Evolutionary conservation across 2,329 filamentous ascomycete genomes (phyloP).

Genomic region (Lasiodiplodia hormozganensis): DNA sequence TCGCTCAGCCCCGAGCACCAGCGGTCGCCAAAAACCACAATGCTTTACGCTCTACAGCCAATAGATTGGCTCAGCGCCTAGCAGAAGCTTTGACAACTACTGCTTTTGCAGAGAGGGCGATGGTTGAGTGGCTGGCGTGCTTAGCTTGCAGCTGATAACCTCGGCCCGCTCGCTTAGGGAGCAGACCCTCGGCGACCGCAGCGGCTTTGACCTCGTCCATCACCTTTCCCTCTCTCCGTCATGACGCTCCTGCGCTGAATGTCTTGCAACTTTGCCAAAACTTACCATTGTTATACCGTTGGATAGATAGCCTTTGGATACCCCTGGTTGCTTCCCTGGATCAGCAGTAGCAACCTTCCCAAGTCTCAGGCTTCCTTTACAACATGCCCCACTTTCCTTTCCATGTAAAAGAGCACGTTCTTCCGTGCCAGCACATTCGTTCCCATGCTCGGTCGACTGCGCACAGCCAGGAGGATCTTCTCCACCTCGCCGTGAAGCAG

Average conservation of each 20-base stretch:
- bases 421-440: slow-evolving; percentile 79
- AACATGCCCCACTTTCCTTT: slow-evolving; percentile 67
- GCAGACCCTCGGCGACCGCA: neutral
- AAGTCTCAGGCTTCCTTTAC: neutral
- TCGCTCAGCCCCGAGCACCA: too few relatives aligned
- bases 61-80: neutral
- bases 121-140: neutral
- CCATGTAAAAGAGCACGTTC: slow-evolving; percentile 71
- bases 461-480: slow-evolving; percentile 73
- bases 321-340: neutral
- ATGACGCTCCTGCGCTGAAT: neutral
- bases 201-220: slow-evolving; percentile 31
- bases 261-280: neutral
- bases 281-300: neutral
- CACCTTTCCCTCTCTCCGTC: neutral
- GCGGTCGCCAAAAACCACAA: too few relatives aligned
- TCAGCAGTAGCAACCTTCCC: neutral
- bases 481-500: slow-evolving; percentile 82
- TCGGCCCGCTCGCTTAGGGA: slow-evolving; percentile 30
- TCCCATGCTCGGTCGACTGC: slow-evolving; percentile 79
- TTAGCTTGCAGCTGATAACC: slow-evolving; percentile 22
- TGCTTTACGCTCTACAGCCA: neutral
- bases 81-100: too few relatives aligned
- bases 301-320: neutral
- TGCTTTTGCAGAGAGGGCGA: neutral